Percentiles rank a stretch among this genome's conserved stretches.
These are phyloP conservation scores for Cordyceps militaris DNA, from an alignment of 2,329 filamentous ascomycete genomes.

Conservation along the genomic window DNA sequence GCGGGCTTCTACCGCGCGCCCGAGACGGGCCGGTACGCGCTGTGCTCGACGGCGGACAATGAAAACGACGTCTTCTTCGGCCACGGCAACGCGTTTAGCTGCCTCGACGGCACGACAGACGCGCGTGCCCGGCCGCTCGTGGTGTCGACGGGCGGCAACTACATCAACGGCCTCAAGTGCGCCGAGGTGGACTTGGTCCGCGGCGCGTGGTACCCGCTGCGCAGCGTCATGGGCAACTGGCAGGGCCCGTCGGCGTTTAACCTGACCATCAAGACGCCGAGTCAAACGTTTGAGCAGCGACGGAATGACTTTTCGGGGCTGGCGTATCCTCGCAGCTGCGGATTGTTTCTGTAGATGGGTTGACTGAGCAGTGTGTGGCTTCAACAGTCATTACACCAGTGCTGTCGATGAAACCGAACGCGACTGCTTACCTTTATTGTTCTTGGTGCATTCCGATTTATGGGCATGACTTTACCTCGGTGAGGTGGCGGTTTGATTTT, in stretches of 20 bases:
- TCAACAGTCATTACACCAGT: too few relatives aligned
- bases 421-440: too few relatives aligned
- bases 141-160: slow-evolving; percentile 14
- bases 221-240: slow-evolving; percentile 20
- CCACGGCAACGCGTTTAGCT: slow-evolving; percentile 18
- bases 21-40: slow-evolving; percentile 15
- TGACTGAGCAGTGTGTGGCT: not conserved
- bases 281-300: slow-evolving; percentile 12
- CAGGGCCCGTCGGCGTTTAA: slow-evolving; percentile 14
- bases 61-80: slow-evolving; percentile 20
- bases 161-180: slow-evolving; percentile 17
- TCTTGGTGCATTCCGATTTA: too few relatives aligned
- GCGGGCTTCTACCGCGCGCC: slow-evolving; percentile 16
- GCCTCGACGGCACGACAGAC: slow-evolving; percentile 9
- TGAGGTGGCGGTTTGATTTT: too few relatives aligned
- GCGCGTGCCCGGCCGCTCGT: slow-evolving; percentile 13
- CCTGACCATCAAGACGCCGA: slow-evolving; percentile 13
- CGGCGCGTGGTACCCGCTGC: slow-evolving; percentile 17
- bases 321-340: slow-evolving; percentile 8
- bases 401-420: too few relatives aligned
- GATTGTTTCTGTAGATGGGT: not conserved
- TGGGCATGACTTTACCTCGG: too few relatives aligned
- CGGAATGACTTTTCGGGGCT: slow-evolving; percentile 7
- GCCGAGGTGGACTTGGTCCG: slow-evolving; percentile 13
- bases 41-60: slow-evolving; percentile 20